A percentile compares a stretch with the other conserved stretches of the same genome.
Evolutionary conservation across 2,329 filamentous ascomycete species (phyloP).

Genomic region (Colletotrichum filicis): DNA sequence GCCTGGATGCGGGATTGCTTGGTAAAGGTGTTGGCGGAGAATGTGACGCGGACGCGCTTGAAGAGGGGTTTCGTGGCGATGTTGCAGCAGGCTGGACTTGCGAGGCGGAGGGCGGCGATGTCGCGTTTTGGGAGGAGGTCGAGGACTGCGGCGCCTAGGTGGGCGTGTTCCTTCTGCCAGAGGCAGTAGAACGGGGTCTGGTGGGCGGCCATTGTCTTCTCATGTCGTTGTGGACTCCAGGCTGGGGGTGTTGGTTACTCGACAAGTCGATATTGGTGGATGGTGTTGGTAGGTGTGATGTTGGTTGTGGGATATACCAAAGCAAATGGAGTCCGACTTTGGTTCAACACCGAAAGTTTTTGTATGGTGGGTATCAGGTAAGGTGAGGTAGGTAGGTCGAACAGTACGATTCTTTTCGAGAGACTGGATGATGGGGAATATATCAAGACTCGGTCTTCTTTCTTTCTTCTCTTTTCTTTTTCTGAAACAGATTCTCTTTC

Average conservation of each 20-base stretch:
- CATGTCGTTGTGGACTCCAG: constrained; percentile 53
- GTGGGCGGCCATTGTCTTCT: constrained; percentile 62
- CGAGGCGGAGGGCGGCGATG: constrained; percentile 70
- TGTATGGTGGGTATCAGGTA: not conserved
- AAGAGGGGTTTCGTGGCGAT: constrained; percentile 78
- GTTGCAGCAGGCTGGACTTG: constrained; percentile 77
- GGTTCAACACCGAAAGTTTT: not conserved
- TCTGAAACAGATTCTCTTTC: not conserved
- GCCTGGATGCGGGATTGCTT: constrained; percentile 78
- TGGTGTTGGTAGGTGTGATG: not conserved
- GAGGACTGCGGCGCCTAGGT: constrained; percentile 62
- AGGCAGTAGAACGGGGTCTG: constrained; percentile 63
- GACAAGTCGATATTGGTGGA: too few relatives aligned
- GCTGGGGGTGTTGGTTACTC: not conserved
- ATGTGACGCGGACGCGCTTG: constrained; percentile 74
- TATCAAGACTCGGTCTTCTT: not conserved
- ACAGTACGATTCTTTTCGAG: not conserved
- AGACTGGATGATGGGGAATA: not conserved
- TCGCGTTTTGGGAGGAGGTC: constrained; percentile 60
- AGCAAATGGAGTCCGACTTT: not conserved
- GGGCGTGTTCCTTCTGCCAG: constrained; percentile 58
- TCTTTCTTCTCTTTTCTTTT: not conserved
- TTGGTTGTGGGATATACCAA: not conserved
- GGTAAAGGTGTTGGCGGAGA: constrained; percentile 80
- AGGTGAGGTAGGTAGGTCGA: not conserved